These are phyloP conservation scores for Corinectria fuckeliana DNA, from an alignment of 2,329 filamentous ascomycete genomes.

Conservation along the genomic window DNA sequence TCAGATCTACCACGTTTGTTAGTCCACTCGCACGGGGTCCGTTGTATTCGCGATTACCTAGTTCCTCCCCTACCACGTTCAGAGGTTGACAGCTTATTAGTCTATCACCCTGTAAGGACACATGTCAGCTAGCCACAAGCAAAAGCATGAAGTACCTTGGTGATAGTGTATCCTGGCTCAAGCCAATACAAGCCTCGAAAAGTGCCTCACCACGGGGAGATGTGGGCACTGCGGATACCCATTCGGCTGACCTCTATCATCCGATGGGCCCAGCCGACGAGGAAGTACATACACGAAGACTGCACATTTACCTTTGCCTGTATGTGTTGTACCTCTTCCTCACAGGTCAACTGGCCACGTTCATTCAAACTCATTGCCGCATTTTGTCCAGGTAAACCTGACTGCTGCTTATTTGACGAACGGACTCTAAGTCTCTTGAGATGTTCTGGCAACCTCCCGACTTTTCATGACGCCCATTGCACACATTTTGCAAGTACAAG, in stretches of 20 bases:
- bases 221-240: slow-evolving; percentile 11
- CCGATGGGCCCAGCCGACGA: too few relatives aligned
- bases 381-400: background rate
- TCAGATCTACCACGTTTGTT: slow-evolving; percentile 18
- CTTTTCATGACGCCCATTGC: background rate
- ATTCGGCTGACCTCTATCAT: slow-evolving; percentile 7
- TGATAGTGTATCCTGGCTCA: background rate
- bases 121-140: background rate
- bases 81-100: background rate
- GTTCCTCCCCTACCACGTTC: background rate
- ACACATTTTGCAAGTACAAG: background rate
- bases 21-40: background rate
- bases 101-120: background rate
- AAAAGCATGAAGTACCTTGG: background rate
- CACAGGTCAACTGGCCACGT: slow-evolving; percentile 2
- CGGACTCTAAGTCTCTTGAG: background rate
- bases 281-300: background rate
- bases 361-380: background rate
- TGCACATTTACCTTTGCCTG: background rate
- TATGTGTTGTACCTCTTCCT: background rate
- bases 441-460: background rate
- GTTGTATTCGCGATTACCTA: slow-evolving; percentile 2
- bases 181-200: background rate
- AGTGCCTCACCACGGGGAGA: slow-evolving; percentile 5
- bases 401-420: slow-evolving; percentile 1